Evolutionary conservation across 345 rosid genomes (phyloP).

Genomic region (Kernera saxatilis): DNA sequence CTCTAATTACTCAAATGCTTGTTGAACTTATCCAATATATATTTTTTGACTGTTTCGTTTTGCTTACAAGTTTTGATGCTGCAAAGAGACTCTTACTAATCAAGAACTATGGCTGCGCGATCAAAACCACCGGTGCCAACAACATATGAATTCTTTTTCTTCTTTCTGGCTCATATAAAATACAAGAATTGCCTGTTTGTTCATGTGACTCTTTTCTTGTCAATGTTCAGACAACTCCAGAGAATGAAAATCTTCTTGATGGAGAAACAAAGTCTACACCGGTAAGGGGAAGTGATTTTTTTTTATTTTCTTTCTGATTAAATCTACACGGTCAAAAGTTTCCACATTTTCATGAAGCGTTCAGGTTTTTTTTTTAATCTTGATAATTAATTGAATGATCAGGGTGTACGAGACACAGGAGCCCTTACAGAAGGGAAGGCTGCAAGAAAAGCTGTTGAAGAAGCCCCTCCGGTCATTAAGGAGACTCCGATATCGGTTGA

Average conservation of each 20-base stretch:
- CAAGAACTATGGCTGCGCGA: conserved; percentile 52
- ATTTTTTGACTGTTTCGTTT: neutral
- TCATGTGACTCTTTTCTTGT: conserved; percentile 22
- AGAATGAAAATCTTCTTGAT: conserved; percentile 57
- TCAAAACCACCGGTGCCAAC: conserved; percentile 64
- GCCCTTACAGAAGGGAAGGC: conserved; percentile 93
- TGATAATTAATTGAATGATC: too few species aligned
- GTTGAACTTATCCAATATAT: neutral
- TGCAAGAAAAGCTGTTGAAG: conserved; percentile 93
- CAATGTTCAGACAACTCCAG: conserved; percentile 74
- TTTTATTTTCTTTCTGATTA: neutral
- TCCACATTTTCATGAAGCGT: too few species aligned
- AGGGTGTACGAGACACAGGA: too few species aligned
- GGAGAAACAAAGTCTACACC: conserved; percentile 57
- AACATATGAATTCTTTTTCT: neutral
- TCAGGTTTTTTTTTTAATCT: too few species aligned
- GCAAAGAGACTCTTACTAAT: neutral
- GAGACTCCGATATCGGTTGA: conserved; percentile 83
- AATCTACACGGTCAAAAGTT: neutral
- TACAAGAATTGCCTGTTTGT: neutral
- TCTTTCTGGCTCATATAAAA: neutral
- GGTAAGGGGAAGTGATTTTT: conserved; percentile 41
- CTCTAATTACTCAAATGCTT: neutral
- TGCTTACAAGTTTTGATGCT: neutral
- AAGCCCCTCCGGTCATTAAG: conserved; percentile 81